phyloP scores from a whole-genome alignment of 2,329 filamentous ascomycete genomes.

The Mycogone perniciosa region DNA sequence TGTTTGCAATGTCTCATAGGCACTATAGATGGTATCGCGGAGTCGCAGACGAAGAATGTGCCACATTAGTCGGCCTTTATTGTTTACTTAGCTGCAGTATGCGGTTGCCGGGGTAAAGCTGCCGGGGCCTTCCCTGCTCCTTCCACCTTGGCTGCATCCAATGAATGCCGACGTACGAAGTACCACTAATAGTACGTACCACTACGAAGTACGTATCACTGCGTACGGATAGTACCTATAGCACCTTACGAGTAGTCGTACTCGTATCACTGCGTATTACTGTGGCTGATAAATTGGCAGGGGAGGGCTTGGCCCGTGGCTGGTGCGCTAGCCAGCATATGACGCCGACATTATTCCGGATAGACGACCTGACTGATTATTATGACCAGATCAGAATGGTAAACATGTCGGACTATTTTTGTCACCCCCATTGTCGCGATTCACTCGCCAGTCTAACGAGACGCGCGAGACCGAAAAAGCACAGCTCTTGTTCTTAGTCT shows the following conservation, averaged over 20 bases:
- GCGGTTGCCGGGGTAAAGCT: slow-evolving; percentile 9
- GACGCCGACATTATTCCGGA: no score
- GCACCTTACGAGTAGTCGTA: neutral
- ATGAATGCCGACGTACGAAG: neutral
- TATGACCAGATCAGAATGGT: no score
- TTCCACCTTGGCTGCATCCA: neutral
- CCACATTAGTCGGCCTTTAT: slow-evolving; percentile 26
- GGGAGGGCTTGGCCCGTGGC: no score
- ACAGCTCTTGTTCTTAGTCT: neutral
- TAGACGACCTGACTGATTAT: no score
- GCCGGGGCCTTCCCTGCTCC: neutral
- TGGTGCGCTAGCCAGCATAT: neutral
- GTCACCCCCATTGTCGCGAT: neutral
- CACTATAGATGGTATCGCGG: slow-evolving; percentile 33
- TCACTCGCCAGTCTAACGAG: neutral
- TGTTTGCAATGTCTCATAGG: slow-evolving; percentile 34
- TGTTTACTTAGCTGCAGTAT: neutral
- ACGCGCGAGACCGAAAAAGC: neutral
- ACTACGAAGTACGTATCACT: neutral
- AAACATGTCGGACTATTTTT: neutral
- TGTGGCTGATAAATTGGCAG: no score
- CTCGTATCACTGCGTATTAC: no score
- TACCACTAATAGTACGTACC: no score
- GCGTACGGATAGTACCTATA: neutral
- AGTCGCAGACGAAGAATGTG: slow-evolving; percentile 35